These are phyloP conservation scores for Chytridium lagenaria DNA, from an alignment of 371 early-diverging fungal species.

Conservation along the genomic window DNA sequence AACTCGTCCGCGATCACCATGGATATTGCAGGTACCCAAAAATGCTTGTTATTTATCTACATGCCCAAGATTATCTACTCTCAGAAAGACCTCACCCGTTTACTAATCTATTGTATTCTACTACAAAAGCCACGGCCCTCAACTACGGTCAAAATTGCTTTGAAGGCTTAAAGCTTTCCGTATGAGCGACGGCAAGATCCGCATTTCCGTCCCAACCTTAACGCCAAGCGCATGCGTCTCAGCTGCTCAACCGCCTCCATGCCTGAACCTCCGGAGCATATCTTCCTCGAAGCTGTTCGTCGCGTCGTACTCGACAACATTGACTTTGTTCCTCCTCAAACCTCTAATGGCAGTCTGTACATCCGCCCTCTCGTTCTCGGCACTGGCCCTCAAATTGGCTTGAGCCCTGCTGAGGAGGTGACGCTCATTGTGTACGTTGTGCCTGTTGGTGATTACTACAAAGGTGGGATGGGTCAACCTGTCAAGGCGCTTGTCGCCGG, in stretches of 20 bases:
- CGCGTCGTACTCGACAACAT: constrained; percentile 68
- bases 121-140: constrained; percentile 25
- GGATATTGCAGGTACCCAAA: constrained; percentile 45
- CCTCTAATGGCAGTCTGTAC: constrained; percentile 64
- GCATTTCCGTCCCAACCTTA: constrained; percentile 75
- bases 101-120: not conserved
- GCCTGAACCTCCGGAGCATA: constrained; percentile 67
- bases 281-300: constrained; percentile 71
- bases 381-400: constrained; percentile 71
- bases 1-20: constrained; percentile 46
- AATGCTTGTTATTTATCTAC: too few species aligned
- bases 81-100: too few species aligned
- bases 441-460: constrained; percentile 68
- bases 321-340: constrained; percentile 75
- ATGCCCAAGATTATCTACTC: too few species aligned
- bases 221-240: constrained; percentile 70
- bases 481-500: constrained; percentile 73
- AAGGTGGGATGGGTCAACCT: constrained; percentile 66
- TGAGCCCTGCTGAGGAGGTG: constrained; percentile 69
- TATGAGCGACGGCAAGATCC: constrained; percentile 64
- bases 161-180: constrained; percentile 87
- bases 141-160: constrained; percentile 61
- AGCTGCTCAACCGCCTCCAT: constrained; percentile 67
- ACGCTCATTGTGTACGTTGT: constrained; percentile 73
- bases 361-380: constrained; percentile 77